Conservation (phyloP, 2,329 filamentous ascomycete genomes). For the Fusarium tanahbumbuense region DNA sequence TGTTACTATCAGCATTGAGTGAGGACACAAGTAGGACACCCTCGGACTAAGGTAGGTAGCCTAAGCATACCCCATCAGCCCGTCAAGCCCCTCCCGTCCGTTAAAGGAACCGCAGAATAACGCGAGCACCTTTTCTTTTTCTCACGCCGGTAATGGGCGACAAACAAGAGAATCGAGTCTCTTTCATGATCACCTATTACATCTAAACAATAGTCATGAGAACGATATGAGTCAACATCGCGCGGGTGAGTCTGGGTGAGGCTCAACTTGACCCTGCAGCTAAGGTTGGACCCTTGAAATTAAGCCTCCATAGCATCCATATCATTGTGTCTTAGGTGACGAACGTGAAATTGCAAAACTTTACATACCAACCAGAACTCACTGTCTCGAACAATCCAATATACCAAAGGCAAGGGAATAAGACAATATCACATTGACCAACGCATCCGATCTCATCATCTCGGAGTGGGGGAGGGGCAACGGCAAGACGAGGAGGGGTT, state of each 20-base stretch:
- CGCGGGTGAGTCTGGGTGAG: neutral
- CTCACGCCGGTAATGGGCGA: constrained; percentile 6
- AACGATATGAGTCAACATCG: neutral
- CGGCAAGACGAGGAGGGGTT: neutral
- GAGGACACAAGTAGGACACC: neutral
- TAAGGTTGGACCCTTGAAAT: neutral
- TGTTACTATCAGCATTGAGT: neutral
- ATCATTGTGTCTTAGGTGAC: neutral
- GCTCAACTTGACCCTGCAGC: constrained; percentile 11
- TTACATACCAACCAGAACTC: neutral
- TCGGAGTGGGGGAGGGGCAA: constrained; percentile 22
- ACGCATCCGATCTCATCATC: neutral
- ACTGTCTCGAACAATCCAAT: neutral
- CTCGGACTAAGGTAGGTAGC: constrained; percentile 1
- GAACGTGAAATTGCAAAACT: neutral
- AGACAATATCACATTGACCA: constrained; percentile 1
- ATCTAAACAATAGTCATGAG: neutral
- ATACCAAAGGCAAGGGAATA: constrained; percentile 6
- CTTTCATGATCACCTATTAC: neutral
- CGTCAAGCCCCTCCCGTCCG: constrained; percentile 2
- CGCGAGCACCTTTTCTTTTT: constrained; percentile 29
- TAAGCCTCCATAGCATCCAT: neutral
- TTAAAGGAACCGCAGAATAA: neutral
- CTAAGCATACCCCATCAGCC: neutral
- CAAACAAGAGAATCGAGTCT: constrained; percentile 10